A percentile compares a stretch with the other conserved stretches of the same genome.
phyloP scores from a whole-genome alignment of 2,329 filamentous ascomycete genomes.

The Fusarium pininemorale region DNA sequence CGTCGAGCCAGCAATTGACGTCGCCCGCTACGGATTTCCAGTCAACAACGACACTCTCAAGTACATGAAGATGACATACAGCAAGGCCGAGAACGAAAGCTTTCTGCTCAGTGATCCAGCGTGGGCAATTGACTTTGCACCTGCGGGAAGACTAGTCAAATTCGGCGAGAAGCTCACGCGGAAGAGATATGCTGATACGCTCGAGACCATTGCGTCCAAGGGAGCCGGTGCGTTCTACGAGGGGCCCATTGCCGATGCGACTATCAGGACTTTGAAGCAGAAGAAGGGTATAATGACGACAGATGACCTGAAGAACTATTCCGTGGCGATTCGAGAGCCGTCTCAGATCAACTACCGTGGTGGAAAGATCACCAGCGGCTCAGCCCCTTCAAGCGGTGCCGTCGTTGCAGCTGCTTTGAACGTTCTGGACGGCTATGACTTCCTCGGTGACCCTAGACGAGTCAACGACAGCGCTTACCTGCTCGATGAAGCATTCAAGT shows the following conservation, averaged over 20 bases:
- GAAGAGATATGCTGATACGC: constrained; percentile 76
- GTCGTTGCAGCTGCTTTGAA: constrained; percentile 80
- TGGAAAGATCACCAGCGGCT: constrained; percentile 72
- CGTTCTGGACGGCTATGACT: constrained; percentile 75
- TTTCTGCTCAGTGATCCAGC: constrained; percentile 76
- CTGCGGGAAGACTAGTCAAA: constrained; percentile 71
- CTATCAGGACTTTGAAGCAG: constrained; percentile 69
- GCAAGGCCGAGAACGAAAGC: constrained; percentile 50
- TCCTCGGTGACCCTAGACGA: constrained; percentile 65
- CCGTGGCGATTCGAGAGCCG: constrained; percentile 68
- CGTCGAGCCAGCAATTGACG: constrained; percentile 73
- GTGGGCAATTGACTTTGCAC: constrained; percentile 88
- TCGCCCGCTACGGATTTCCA: constrained; percentile 77
- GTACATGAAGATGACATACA: constrained; percentile 68
- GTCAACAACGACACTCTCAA: constrained; percentile 75
- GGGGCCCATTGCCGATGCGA: constrained; percentile 75
- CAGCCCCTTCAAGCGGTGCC: constrained; percentile 77
- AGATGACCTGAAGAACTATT: constrained; percentile 77
- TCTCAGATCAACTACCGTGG: constrained; percentile 72
- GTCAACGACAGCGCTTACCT: constrained; percentile 75
- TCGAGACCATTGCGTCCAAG: constrained; percentile 73
- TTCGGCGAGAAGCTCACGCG: constrained; percentile 80
- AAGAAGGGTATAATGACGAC: constrained; percentile 81
- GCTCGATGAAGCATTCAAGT: constrained; percentile 84
- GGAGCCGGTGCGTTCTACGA: constrained; percentile 76